Conservation (phyloP, 306 rosid genomes). For the Gastrolobium bilobum region DNA sequence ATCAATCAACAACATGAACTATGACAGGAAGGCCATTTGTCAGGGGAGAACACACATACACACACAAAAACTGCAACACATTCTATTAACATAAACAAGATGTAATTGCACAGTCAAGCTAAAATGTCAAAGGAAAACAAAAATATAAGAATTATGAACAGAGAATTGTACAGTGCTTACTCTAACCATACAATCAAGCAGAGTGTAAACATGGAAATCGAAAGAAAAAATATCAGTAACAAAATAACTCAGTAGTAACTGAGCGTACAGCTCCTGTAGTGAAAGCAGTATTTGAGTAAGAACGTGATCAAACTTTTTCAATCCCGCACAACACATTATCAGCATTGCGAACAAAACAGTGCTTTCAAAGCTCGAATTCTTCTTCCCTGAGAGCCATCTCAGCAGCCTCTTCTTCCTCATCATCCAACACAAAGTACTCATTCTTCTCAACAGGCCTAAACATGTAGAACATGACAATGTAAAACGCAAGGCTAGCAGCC, state of each 20-base stretch:
- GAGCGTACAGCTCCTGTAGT: neutral
- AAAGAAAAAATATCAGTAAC: constrained; percentile 6
- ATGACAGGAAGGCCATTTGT: neutral
- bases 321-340: constrained; percentile 44
- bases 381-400: constrained; percentile 85
- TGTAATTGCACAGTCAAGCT: neutral
- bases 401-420: constrained; percentile 92
- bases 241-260: constrained; percentile 7
- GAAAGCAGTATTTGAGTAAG: neutral
- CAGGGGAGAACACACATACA: neutral
- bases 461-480: constrained; percentile 83
- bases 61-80: neutral
- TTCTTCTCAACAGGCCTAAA: constrained; percentile 83
- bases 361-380: constrained; percentile 78
- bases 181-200: neutral
- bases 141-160: neutral
- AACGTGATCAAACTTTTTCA: constrained; percentile 38
- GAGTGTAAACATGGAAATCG: neutral
- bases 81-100: neutral
- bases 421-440: constrained; percentile 81
- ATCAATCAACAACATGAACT: neutral
- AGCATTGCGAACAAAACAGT: constrained; percentile 38
- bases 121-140: constrained; percentile 4
- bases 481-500: constrained; percentile 75
- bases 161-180: neutral